Evolutionary conservation across 345 rosid species (phyloP), one percentile per base, ranked within the genome.

Genomic region (Cardamine occulta): DNA sequence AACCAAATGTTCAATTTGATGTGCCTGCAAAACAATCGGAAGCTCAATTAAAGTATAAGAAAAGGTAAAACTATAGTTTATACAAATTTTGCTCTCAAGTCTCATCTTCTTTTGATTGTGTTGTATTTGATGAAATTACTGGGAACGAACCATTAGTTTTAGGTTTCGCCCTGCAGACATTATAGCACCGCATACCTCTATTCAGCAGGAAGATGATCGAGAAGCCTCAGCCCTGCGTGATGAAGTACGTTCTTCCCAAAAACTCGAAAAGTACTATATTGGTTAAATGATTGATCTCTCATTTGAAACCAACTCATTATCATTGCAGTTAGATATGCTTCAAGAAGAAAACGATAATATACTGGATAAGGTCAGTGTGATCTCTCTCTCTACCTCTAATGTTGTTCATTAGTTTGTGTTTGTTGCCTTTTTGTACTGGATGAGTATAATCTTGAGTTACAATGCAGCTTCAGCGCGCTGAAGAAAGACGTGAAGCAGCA

Each of bases 181-280:
- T 64, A 60, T 18, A 83, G 79, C 76, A 44, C 51, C 45, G 78
- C 81, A 67, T 49, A 4, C 7, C 14, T 49, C 21, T 52, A 18
- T 0, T 32, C 89, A 87, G 55, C 21, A 70, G 13, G 95, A 88
- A 63, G 91, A 93, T 84, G 89, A 88, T 80, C 89, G 85, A 52
- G 97, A 95, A 86, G 88, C 97, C 74, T 96, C 98, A 62, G 96
- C 96, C 4, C 90, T 96, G 75, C 95, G 87, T 60, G 99, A 96
- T 87, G 99, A 96, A 85, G 99, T 95, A 86, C 34, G 83, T 63
- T 45, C 66, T 57, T 79, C 54, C 67, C 73, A 54, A 55, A 4
- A 44, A 32, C 19, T 37, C 0, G 12, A 11, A 42, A 60, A 42
- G 23, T 21, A 26, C 15, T 55, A 63, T 4, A 8, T 48, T 23